Conservation (phyloP, 2,329 filamentous ascomycete genomes). For the Ophiostoma perfectum region DNA sequence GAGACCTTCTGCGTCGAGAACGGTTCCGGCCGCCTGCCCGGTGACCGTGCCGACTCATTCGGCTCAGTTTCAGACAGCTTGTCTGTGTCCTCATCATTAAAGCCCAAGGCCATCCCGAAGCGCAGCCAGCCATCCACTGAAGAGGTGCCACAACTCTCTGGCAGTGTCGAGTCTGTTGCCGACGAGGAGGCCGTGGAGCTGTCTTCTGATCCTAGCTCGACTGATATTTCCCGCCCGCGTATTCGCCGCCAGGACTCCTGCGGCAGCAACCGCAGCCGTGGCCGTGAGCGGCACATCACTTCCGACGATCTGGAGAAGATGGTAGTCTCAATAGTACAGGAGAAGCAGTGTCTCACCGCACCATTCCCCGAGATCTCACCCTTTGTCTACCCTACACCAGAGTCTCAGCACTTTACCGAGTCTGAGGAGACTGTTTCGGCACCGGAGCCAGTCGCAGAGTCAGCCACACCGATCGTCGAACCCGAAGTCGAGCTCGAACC, state of each 20-base stretch:
- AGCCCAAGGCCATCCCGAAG: constrained; percentile 46
- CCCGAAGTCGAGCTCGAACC: background rate
- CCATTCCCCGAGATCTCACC: constrained; percentile 42
- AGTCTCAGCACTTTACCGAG: background rate
- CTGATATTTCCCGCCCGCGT: constrained; percentile 60
- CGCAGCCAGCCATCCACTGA: constrained; percentile 36
- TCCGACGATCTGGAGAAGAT: constrained; percentile 89
- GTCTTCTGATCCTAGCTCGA: constrained; percentile 46
- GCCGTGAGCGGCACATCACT: constrained; percentile 82
- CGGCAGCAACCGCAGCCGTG: constrained; percentile 63
- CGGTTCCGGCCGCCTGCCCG: background rate
- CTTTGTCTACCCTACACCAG: background rate
- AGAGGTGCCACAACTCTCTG: constrained; percentile 66
- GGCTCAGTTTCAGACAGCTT: constrained; percentile 38
- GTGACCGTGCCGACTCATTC: constrained; percentile 14
- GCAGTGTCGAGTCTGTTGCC: constrained; percentile 67
- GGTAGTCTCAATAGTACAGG: constrained; percentile 86
- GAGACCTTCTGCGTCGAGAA: constrained; percentile 81
- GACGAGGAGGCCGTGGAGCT: constrained; percentile 63
- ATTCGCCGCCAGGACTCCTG: constrained; percentile 67
- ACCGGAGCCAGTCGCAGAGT: constrained; percentile 28
- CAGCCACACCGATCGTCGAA: background rate
- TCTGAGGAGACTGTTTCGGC: constrained; percentile 24
- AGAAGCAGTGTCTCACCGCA: constrained; percentile 62
- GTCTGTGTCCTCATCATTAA: constrained; percentile 38